Conservation (phyloP, 495 filamentous ascomycete genomes). For the Hyaloscypha bicolor region DNA sequence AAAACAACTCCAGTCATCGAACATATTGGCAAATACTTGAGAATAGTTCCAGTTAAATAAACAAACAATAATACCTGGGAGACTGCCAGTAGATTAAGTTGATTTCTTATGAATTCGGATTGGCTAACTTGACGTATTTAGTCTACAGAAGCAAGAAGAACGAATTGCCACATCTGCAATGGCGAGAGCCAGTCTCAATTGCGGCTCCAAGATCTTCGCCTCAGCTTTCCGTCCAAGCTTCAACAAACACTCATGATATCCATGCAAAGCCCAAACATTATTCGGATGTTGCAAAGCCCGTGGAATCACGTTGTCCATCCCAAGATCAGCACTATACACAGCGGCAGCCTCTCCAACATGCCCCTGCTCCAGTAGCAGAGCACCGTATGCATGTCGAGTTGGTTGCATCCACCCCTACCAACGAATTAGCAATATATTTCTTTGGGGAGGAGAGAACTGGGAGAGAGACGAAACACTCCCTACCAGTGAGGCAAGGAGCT, state of each 20-base stretch:
- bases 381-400: conserved; percentile 64
- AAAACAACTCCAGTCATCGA: no score
- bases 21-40: no score
- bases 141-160: conserved; percentile 62
- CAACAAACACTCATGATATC: conserved; percentile 63
- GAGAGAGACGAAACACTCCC: no score
- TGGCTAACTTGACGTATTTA: background rate
- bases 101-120: background rate
- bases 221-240: conserved; percentile 51
- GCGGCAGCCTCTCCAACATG: conserved; percentile 53
- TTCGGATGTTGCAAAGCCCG: conserved; percentile 62
- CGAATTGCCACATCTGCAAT: conserved; percentile 61
- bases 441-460: no score
- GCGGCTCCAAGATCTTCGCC: conserved; percentile 49
- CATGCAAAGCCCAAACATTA: conserved; percentile 71
- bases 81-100: no score
- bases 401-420: conserved; percentile 66
- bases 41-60: no score
- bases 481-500: no score
- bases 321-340: conserved; percentile 64
- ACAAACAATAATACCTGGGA: no score
- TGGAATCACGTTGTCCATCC: conserved; percentile 54
- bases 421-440: no score
- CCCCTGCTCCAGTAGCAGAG: conserved; percentile 63
- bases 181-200: conserved; percentile 51